Percentiles rank a stretch among this genome's conserved stretches.
Evolutionary conservation across 192 early-diverging fungal genomes (phyloP).

Genomic region (Podochytrium sp.): DNA sequence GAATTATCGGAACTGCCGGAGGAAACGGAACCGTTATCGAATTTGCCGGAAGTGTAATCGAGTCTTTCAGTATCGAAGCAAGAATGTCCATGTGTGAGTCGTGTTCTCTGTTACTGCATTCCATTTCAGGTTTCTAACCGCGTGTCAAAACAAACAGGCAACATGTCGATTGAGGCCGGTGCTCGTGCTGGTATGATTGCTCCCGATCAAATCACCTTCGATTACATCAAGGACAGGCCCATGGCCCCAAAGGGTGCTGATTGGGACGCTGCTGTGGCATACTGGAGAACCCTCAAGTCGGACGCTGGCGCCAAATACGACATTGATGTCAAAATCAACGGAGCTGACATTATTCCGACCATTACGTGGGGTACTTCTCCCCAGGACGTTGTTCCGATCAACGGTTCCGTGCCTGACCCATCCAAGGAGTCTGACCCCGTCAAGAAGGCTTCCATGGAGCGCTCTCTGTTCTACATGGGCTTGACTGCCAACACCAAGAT

Average conservation of each 20-base stretch:
- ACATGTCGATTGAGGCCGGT: slow-evolving; percentile 77
- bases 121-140: not conserved
- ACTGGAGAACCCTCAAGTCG: slow-evolving; percentile 64
- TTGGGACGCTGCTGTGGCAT: slow-evolving; percentile 64
- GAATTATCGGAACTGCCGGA: slow-evolving; percentile 73
- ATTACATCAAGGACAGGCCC: slow-evolving; percentile 66
- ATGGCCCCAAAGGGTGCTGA: slow-evolving; percentile 63
- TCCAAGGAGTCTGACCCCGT: slow-evolving; percentile 42
- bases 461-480: slow-evolving; percentile 68
- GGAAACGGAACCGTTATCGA: slow-evolving; percentile 74
- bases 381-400: slow-evolving; percentile 68
- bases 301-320: slow-evolving; percentile 69
- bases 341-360: slow-evolving; percentile 62
- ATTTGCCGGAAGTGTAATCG: slow-evolving; percentile 63
- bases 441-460: slow-evolving; percentile 53
- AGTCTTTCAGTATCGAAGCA: slow-evolving; percentile 64
- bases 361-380: slow-evolving; percentile 75
- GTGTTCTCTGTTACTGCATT: not conserved
- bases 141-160: slow-evolving; percentile 29
- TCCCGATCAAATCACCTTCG: slow-evolving; percentile 70
- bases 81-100: slow-evolving; percentile 69
- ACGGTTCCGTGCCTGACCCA: slow-evolving; percentile 65
- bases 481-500: slow-evolving; percentile 62
- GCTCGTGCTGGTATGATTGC: slow-evolving; percentile 77
- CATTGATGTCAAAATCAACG: slow-evolving; percentile 61